A percentile compares a stretch with the other conserved stretches of the same genome.
Evolutionary conservation across 768 basidiomycete species (phyloP).

Genomic region (Mycena pura): DNA sequence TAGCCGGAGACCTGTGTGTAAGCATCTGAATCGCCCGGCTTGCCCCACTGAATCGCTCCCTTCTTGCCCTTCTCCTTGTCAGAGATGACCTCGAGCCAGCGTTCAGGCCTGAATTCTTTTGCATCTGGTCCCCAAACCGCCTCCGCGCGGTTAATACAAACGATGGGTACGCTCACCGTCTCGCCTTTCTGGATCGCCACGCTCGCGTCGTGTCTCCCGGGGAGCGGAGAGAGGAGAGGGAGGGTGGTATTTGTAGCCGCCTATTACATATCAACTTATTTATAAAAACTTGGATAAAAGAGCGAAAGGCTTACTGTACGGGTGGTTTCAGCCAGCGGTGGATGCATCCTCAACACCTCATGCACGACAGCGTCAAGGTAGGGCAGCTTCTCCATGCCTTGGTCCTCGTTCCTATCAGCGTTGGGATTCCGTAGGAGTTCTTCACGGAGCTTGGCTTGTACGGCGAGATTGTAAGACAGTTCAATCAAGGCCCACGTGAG

Average conservation of each 20-base stretch:
- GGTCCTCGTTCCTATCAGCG: background rate
- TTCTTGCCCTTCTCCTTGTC: background rate
- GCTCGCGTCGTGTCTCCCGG: constrained; percentile 33
- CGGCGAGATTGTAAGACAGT: constrained; percentile 35
- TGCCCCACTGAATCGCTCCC: background rate
- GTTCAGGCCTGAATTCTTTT: constrained; percentile 47
- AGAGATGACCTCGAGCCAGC: constrained; percentile 44
- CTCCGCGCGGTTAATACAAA: constrained; percentile 44
- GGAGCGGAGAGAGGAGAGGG: constrained; percentile 35
- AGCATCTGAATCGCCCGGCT: background rate
- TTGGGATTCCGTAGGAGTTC: constrained; percentile 30
- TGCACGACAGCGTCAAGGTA: constrained; percentile 49
- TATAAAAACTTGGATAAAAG: background rate
- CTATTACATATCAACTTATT: constrained; percentile 24
- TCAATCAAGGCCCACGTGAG: constrained; percentile 45
- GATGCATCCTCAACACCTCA: constrained; percentile 45
- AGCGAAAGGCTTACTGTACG: constrained; percentile 35
- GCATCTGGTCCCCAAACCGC: constrained; percentile 52
- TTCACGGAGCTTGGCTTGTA: constrained; percentile 38
- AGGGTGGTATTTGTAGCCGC: constrained; percentile 44
- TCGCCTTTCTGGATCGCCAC: constrained; percentile 47
- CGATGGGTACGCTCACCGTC: constrained; percentile 43
- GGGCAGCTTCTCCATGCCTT: constrained; percentile 29
- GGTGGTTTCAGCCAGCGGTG: constrained; percentile 35
- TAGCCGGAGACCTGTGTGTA: constrained; percentile 35